Percentiles rank a stretch among this genome's conserved stretches.
These are phyloP conservation scores for Sporobolomyces roseus DNA, from an alignment of 768 basidiomycete genomes.

Conservation along the genomic window DNA sequence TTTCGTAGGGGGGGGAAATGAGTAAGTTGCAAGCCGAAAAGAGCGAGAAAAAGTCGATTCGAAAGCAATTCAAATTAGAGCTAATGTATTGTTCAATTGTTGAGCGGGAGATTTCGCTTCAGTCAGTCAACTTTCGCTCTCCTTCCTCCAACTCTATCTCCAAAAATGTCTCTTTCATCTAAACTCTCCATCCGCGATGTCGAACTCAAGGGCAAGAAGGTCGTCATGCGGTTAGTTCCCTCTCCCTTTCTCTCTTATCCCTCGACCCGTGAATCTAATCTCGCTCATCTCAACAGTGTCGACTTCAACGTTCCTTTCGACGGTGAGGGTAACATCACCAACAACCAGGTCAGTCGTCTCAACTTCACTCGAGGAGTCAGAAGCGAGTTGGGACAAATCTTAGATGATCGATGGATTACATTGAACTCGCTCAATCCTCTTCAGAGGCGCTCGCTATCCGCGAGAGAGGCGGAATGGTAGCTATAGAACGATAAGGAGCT, in stretches of 20 bases:
- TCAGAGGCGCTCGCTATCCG: too few species aligned
- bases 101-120: background rate
- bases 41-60: background rate
- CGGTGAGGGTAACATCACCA: constrained; percentile 85
- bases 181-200: constrained; percentile 91
- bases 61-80: too few species aligned
- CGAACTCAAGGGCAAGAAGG: constrained; percentile 77
- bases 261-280: background rate
- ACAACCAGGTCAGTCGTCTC: constrained; percentile 66
- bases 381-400: background rate
- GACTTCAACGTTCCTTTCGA: constrained; percentile 92
- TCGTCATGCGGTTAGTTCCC: constrained; percentile 67
- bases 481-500: background rate
- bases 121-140: constrained; percentile 3
- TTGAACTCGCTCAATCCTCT: too few species aligned
- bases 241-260: background rate
- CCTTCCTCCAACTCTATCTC: background rate
- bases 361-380: too few species aligned
- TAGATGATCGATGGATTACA: background rate
- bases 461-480: too few species aligned
- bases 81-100: too few species aligned
- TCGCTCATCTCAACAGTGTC: constrained; percentile 51
- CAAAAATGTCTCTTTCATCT: constrained; percentile 81
- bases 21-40: background rate
- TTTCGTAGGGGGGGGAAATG: background rate